phyloP scores from a whole-genome alignment of 805 yeast species.

The Pichia deserticola region DNA sequence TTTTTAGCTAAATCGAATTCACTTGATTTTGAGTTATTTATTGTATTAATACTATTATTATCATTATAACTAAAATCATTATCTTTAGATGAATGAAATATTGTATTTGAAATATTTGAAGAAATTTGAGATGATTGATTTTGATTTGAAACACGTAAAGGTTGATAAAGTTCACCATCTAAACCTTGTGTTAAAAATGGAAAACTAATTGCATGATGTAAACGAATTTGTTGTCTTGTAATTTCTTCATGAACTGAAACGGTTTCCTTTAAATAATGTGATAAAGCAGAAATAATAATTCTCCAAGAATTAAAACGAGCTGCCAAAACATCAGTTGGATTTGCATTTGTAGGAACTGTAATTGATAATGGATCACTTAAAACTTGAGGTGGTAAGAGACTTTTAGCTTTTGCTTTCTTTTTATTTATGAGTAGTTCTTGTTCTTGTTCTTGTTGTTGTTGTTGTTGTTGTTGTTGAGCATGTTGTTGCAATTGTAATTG shows the following conservation, averaged over 20 bases:
- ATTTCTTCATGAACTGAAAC: constrained; percentile 85
- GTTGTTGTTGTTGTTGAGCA: constrained; percentile 8
- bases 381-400: constrained; percentile 18
- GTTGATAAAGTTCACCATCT: constrained; percentile 34
- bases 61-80: constrained; percentile 9
- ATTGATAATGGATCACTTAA: constrained; percentile 39
- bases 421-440: no score
- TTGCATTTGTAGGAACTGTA: constrained; percentile 50
- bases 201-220: constrained; percentile 68
- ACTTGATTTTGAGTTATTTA: constrained; percentile 15
- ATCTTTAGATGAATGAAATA: constrained; percentile 11
- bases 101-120: constrained; percentile 1
- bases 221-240: constrained; percentile 70
- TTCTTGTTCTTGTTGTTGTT: constrained; percentile 4
- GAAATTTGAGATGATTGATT: constrained; percentile 2
- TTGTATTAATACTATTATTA: constrained; percentile 10
- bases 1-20: constrained; percentile 32
- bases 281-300: constrained; percentile 62
- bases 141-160: constrained; percentile 22
- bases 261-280: constrained; percentile 69
- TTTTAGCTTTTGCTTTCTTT: neutral
- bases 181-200: constrained; percentile 40
- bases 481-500: constrained; percentile 21
- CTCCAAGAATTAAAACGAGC: constrained; percentile 84
- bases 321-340: constrained; percentile 85